A percentile compares a stretch with the other conserved stretches of the same genome.
phyloP scores from a whole-genome alignment of 495 filamentous ascomycete genomes.

The Penicillium taxi region DNA sequence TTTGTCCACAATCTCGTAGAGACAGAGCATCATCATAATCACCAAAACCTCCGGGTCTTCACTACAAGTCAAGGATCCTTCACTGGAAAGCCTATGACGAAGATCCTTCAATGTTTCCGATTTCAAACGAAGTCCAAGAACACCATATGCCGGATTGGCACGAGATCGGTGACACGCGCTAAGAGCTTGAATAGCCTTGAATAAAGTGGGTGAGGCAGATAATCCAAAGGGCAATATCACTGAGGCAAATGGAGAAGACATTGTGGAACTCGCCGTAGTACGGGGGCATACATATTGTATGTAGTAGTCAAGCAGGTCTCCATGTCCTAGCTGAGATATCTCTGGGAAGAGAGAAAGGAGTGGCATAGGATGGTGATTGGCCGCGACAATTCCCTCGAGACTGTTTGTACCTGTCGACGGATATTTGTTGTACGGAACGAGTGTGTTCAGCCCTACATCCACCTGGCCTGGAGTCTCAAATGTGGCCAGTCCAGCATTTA shows the following conservation, averaged over 20 bases:
- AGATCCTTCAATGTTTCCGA: conserved; percentile 33
- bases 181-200: conserved; percentile 34
- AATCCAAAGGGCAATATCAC: conserved; percentile 33
- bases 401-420: not conserved
- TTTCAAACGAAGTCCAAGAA: conserved; percentile 30
- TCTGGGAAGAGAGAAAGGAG: conserved; percentile 26
- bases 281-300: conserved; percentile 38
- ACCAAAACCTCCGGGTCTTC: conserved; percentile 33
- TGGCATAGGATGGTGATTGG: conserved; percentile 7
- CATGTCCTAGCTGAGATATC: conserved; percentile 18
- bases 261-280: conserved; percentile 29
- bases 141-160: conserved; percentile 21
- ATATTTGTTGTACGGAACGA: not conserved
- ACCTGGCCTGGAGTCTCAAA: conserved; percentile 26
- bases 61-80: conserved; percentile 17
- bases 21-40: conserved; percentile 41
- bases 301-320: conserved; percentile 36
- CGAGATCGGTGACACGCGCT: conserved; percentile 34
- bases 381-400: not conserved
- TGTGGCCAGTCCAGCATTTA: conserved; percentile 29
- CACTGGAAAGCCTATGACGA: conserved; percentile 23
- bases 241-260: conserved; percentile 36
- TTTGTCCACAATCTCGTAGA: conserved; percentile 40
- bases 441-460: conserved; percentile 23
- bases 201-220: conserved; percentile 30